Evolutionary conservation across 306 rosid genomes (phyloP).

Genomic region (Lathyrus oleraceus): DNA sequence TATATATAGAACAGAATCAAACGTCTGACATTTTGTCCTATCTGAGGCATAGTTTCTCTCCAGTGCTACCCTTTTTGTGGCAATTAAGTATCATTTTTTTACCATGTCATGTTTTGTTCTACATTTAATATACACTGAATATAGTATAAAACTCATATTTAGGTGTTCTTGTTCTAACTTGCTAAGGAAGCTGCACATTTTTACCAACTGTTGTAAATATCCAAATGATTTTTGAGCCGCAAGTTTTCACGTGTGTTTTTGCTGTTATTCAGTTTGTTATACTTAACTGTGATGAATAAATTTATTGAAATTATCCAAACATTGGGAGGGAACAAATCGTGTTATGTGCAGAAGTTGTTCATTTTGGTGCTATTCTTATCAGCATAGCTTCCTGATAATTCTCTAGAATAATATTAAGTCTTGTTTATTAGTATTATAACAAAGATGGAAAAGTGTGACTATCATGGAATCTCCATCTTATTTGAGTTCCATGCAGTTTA

Average conservation of each 20-base stretch:
- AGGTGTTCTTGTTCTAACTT: background rate
- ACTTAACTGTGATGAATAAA: background rate
- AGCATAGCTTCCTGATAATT: background rate
- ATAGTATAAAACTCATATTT: background rate
- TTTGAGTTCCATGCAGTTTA: background rate
- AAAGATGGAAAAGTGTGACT: background rate
- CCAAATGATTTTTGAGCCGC: background rate
- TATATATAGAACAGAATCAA: background rate
- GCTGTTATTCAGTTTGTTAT: conserved; percentile 20
- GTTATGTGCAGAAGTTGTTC: background rate
- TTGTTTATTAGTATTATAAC: background rate
- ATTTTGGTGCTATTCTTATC: background rate
- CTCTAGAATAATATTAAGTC: background rate
- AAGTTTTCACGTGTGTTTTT: background rate
- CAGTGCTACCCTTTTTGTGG: background rate
- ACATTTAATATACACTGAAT: background rate
- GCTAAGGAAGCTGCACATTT: background rate
- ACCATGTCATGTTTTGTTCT: background rate
- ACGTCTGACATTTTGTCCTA: background rate
- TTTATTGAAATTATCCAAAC: background rate
- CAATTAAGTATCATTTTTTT: background rate
- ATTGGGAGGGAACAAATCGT: background rate
- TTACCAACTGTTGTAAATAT: background rate
- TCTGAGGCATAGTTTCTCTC: background rate
- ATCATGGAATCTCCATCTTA: background rate